Base-by-base conservation (phyloP, 148 eudicot species). In the Spergularia marina region DNA sequence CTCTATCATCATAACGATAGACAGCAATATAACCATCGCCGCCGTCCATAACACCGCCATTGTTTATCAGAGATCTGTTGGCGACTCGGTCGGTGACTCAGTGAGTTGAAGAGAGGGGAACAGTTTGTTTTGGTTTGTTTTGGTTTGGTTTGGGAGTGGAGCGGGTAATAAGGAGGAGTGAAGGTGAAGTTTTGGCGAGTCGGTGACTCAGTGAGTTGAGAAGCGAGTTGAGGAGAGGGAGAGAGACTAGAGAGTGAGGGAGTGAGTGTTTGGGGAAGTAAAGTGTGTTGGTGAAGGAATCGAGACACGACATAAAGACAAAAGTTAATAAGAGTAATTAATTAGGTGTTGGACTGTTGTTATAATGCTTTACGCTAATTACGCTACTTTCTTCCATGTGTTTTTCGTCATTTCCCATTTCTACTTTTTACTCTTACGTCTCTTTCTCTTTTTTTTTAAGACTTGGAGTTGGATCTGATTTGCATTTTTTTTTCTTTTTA, bases 371-470 rank as follows among this genome's bases (percentile, higher is more conserved):
- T 71, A 71, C 64, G 74, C 53, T 71, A 71, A 71, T 71, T 55
- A 71, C 74, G 74, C 74, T 56, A 15, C 74, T 30, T n/a, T 57
- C 74, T n/a, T 39, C 51, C 74, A 71, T 56, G 53, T 71, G 74
- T 71, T 53, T 53, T 55, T 59, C 77, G 54, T 74, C 14, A 21
- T 71, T 55, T 8, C 18, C 40, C 20, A 51, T 14, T 51, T 55
- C 56, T 21, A 49, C 10, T 44, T 44, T 6, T 70, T 40, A 51
- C 39, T 20, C 30, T 70, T 70, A 15, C 23, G 7, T 25, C 4
- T 13, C 8, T 53, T 1, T 53, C 23, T 18, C 65, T 25, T 25
- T 61, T 16, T 16, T 9, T 61, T 16, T 5, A 44, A 44, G 49
- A 6, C 8, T 44, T 23, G 25, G 25, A 23, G 25, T 30, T 3